phyloP scores from a whole-genome alignment of 495 filamentous ascomycete genomes.

The Tuber aestivum region DNA sequence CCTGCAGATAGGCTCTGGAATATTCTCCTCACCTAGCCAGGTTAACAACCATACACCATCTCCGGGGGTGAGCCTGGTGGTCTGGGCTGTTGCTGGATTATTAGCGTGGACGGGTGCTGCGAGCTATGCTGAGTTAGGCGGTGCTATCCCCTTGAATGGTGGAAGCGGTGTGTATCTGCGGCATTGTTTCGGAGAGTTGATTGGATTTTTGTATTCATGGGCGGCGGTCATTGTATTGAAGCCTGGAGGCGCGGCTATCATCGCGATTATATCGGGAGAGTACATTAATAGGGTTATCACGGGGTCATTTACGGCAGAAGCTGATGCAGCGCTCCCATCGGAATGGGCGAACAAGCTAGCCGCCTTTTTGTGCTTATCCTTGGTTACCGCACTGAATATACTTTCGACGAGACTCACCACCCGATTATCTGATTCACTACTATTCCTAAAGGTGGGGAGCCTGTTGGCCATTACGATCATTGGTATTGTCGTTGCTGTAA shows the following conservation, averaged over 20 bases:
- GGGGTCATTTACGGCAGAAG: constrained; percentile 66
- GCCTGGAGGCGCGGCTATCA: constrained; percentile 86
- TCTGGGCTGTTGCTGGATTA: constrained; percentile 84
- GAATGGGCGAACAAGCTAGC: constrained; percentile 84
- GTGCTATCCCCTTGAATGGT: constrained; percentile 91
- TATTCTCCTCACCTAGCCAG: constrained; percentile 91
- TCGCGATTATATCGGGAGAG: constrained; percentile 95
- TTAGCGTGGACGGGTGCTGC: constrained; percentile 95
- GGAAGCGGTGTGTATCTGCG: constrained; percentile 87
- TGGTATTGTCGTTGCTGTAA: constrained; percentile 82
- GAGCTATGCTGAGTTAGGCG: constrained; percentile 91
- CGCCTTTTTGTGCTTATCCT: constrained; percentile 65
- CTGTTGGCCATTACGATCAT: constrained; percentile 79
- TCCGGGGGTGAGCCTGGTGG: constrained; percentile 79
- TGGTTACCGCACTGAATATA: constrained; percentile 80
- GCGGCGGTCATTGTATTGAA: constrained; percentile 89
- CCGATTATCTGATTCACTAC: constrained; percentile 76
- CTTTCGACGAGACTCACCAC: constrained; percentile 83
- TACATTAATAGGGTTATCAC: constrained; percentile 72
- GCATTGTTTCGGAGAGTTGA: constrained; percentile 91
- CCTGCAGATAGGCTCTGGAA: constrained; percentile 92
- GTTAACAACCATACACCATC: constrained; percentile 91
- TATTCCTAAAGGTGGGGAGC: constrained; percentile 94
- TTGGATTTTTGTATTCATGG: constrained; percentile 93
- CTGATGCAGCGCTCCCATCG: constrained; percentile 58